Evolutionary conservation across 805 yeast genomes (phyloP).

Genomic region (Suhomyces faveliae): DNA sequence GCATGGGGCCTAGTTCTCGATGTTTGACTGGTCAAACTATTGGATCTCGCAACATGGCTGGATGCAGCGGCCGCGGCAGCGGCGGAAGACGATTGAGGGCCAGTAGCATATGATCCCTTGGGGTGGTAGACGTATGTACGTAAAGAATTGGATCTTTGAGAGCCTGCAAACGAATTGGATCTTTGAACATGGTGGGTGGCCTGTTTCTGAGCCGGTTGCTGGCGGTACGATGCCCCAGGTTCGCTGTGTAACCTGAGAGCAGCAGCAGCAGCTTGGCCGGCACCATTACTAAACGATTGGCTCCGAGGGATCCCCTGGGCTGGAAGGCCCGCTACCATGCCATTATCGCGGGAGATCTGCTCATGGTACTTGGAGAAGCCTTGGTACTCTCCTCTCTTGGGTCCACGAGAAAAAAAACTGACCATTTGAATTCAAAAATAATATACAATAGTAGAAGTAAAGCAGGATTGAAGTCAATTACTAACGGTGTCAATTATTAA

Average conservation of each 20-base stretch:
- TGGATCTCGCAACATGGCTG: background rate
- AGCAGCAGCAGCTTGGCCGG: slow-evolving; percentile 43
- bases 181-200: slow-evolving; percentile 11
- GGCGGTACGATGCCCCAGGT: background rate
- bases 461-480: background rate
- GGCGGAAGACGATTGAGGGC: slow-evolving; percentile 10
- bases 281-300: slow-evolving; percentile 28
- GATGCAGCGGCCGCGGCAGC: slow-evolving; percentile 3
- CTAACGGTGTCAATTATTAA: too few species aligned
- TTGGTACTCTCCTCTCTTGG: slow-evolving; percentile 22
- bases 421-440: background rate
- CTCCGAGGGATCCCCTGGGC: slow-evolving; percentile 17
- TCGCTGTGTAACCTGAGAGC: slow-evolving; percentile 34
- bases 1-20: background rate
- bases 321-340: slow-evolving; percentile 19
- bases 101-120: slow-evolving; percentile 37
- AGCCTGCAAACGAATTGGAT: slow-evolving; percentile 22
- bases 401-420: background rate
- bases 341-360: slow-evolving; percentile 15
- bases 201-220: slow-evolving; percentile 3
- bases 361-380: slow-evolving; percentile 36
- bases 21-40: background rate
- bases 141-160: slow-evolving; percentile 31
- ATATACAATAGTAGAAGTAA: background rate
- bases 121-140: slow-evolving; percentile 39